Conservation (phyloP, 768 basidiomycete species). For the Heimioporus sp. region DNA sequence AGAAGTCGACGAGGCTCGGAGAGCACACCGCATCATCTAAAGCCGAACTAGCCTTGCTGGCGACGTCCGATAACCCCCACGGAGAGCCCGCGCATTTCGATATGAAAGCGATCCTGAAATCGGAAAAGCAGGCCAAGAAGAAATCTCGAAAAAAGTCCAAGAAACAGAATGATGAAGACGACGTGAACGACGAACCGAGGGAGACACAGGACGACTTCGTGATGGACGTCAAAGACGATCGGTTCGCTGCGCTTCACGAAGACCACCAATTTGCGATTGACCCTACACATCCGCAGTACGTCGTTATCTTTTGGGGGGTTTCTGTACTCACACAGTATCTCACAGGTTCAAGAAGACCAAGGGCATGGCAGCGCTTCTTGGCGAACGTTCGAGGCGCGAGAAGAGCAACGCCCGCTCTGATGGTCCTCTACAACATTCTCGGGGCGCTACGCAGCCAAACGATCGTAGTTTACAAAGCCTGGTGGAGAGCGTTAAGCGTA, state of each 20-base stretch:
- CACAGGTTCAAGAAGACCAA: slow-evolving; percentile 89
- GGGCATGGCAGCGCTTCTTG: slow-evolving; percentile 80
- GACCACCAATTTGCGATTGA: slow-evolving; percentile 94
- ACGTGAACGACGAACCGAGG: slow-evolving; percentile 44
- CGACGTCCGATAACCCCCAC: slow-evolving; percentile 51
- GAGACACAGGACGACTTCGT: slow-evolving; percentile 81
- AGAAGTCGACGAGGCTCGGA: slow-evolving; percentile 23
- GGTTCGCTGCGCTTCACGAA: slow-evolving; percentile 86
- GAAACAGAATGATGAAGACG: slow-evolving; percentile 22
- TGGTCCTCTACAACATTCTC: background rate
- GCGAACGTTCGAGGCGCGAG: slow-evolving; percentile 76
- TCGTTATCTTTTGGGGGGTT: background rate
- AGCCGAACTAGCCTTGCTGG: slow-evolving; percentile 65
- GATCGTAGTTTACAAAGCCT: slow-evolving; percentile 55
- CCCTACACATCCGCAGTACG: slow-evolving; percentile 92
- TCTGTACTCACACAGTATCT: background rate
- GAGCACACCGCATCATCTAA: slow-evolving; percentile 26
- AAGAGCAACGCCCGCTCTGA: slow-evolving; percentile 28
- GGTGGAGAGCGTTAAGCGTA: slow-evolving; percentile 87
- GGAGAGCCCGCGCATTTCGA: slow-evolving; percentile 79
- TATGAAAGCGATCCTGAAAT: slow-evolving; percentile 83
- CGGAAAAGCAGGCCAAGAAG: slow-evolving; percentile 63
- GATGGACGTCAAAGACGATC: slow-evolving; percentile 82
- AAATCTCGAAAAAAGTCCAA: slow-evolving; percentile 36
- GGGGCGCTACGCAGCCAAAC: background rate